Conservation (phyloP, 2,329 filamentous ascomycete genomes). For the Microdochium paspali region DNA sequence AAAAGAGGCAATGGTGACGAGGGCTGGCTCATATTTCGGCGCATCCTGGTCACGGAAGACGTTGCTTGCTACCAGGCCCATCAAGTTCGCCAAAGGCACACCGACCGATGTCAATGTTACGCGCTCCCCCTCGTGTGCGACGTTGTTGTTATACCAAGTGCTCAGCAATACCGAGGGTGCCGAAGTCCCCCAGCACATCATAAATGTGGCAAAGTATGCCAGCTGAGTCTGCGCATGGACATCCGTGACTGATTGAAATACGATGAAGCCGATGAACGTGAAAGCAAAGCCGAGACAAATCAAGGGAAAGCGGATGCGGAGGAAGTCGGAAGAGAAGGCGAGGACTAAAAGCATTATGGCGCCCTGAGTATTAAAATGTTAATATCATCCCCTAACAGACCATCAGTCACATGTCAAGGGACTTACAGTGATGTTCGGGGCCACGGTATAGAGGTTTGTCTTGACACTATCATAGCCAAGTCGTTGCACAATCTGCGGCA, state of each 20-base stretch:
- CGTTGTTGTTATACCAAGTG: slow-evolving; percentile 73
- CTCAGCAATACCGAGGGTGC: slow-evolving; percentile 60
- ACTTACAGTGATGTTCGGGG: slow-evolving; percentile 57
- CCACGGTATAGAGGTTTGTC: slow-evolving; percentile 75
- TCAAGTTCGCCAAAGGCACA: slow-evolving; percentile 67
- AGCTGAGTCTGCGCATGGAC: slow-evolving; percentile 51
- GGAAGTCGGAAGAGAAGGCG: slow-evolving; percentile 60
- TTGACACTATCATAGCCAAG: slow-evolving; percentile 38
- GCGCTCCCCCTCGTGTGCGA: slow-evolving; percentile 65
- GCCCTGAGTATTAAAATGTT: slow-evolving; percentile 27
- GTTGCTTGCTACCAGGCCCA: slow-evolving; percentile 62
- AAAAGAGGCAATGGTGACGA: slow-evolving; percentile 56
- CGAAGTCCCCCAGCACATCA: slow-evolving; percentile 75
- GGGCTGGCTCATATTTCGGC: slow-evolving; percentile 57
- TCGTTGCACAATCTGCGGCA: slow-evolving; percentile 45
- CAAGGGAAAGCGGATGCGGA: slow-evolving; percentile 62
- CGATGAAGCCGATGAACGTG: slow-evolving; percentile 69
- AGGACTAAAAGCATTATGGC: slow-evolving; percentile 64
- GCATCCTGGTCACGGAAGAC: slow-evolving; percentile 55
- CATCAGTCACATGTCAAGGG: neutral
- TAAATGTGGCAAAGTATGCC: slow-evolving; percentile 69
- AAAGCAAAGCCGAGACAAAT: slow-evolving; percentile 65
- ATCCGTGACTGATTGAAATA: slow-evolving; percentile 61
- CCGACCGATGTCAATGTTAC: slow-evolving; percentile 62
- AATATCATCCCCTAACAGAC: neutral